Evolutionary conservation across 176 grass and related monocot genomes (phyloP).

Genomic region (Musa itinerans): DNA sequence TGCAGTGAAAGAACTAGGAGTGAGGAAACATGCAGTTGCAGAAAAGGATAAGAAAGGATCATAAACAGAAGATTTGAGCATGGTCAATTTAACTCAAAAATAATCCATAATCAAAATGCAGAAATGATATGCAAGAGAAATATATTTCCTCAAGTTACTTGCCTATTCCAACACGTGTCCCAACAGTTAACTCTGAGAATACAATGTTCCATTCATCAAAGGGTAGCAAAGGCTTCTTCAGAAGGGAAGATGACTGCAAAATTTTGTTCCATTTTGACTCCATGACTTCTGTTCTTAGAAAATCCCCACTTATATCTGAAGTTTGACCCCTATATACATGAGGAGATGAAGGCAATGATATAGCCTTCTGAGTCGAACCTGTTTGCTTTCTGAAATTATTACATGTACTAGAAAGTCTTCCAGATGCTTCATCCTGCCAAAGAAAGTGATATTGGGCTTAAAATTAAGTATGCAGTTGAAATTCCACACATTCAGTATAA

Average conservation of each 20-base stretch:
- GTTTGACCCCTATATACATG: conserved; percentile 48
- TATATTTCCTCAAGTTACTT: conserved; percentile 25
- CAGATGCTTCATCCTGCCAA: conserved; percentile 32
- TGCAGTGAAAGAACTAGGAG: background rate
- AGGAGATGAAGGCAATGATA: conserved; percentile 88
- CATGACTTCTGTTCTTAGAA: conserved; percentile 52
- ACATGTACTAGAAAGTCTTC: conserved; percentile 24
- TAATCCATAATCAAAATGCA: conserved; percentile 8
- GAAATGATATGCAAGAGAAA: background rate
- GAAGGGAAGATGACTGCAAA: conserved; percentile 64
- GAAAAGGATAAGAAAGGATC: background rate
- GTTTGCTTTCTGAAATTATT: conserved; percentile 45
- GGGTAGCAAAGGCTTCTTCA: conserved; percentile 81
- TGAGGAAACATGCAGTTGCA: background rate
- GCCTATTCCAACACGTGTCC: conserved; percentile 93
- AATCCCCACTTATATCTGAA: conserved; percentile 51
- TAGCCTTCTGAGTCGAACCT: conserved; percentile 57
- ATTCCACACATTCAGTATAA: no score
- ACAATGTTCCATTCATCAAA: conserved; percentile 93
- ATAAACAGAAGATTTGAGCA: conserved; percentile 12
- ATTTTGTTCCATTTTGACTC: conserved; percentile 78
- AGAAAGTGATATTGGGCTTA: conserved; percentile 44
- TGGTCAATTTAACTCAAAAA: background rate
- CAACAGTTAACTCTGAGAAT: conserved; percentile 90
- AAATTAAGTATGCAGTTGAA: conserved; percentile 16